phyloP scores from a whole-genome alignment of 2,329 filamentous ascomycete genomes.

The Davidsoniella neocaledoniae region DNA sequence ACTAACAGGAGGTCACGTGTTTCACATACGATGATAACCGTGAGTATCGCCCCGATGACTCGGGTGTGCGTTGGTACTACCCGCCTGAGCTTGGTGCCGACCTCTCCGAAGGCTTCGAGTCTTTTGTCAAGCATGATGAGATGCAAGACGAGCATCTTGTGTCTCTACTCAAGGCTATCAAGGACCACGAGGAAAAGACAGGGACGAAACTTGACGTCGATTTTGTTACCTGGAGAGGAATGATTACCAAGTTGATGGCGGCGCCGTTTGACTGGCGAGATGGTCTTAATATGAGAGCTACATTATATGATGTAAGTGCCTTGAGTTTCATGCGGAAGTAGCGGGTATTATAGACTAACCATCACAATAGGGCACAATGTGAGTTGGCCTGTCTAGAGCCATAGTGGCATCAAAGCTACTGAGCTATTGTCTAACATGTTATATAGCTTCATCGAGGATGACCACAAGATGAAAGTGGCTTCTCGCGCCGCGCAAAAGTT shows the following conservation, averaged over 20 bases:
- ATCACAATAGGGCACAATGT: conserved; percentile 34
- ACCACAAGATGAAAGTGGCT: conserved; percentile 54
- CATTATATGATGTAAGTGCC: conserved; percentile 56
- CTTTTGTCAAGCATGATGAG: conserved; percentile 70
- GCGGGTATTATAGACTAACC: neutral
- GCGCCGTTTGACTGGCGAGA: conserved; percentile 68
- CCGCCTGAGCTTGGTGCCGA: conserved; percentile 54
- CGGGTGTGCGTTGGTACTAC: conserved; percentile 78
- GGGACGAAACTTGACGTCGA: conserved; percentile 55
- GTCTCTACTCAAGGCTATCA: conserved; percentile 60
- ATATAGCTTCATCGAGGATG: conserved; percentile 77
- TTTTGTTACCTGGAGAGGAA: conserved; percentile 84
- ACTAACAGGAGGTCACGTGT: conserved; percentile 60
- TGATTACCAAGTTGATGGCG: conserved; percentile 95
- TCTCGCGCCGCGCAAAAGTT: conserved; percentile 37
- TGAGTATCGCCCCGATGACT: conserved; percentile 56
- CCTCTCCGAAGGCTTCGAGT: conserved; percentile 65
- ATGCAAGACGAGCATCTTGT: conserved; percentile 74
- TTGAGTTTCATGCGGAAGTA: no score
- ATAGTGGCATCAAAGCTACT: no score
- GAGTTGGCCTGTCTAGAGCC: conserved; percentile 16
- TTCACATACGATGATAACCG: conserved; percentile 89
- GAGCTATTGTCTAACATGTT: neutral
- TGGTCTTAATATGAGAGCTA: conserved; percentile 93
- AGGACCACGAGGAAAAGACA: conserved; percentile 52